phyloP scores from a whole-genome alignment of 345 rosid species.

The Bretschneidera sinensis region DNA sequence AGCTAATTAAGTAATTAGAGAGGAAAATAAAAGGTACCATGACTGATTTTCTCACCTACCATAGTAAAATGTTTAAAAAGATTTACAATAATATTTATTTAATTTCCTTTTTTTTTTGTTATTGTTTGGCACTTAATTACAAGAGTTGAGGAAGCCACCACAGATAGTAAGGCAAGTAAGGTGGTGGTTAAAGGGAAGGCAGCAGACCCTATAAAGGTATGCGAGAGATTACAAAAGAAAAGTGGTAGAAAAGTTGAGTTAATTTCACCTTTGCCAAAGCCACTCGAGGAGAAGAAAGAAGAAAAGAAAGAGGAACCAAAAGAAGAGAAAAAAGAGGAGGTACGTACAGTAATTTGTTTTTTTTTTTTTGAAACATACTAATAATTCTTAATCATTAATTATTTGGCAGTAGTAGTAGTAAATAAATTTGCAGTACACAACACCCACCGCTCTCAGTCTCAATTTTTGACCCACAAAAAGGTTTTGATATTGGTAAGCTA shows the following conservation, averaged over 20 bases:
- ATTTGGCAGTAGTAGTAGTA: no score
- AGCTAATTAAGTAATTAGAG: neutral
- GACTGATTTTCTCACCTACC: neutral
- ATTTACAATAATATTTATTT: neutral
- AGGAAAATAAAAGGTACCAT: neutral
- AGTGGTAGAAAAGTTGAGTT: slow-evolving; percentile 67
- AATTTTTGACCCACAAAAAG: no score
- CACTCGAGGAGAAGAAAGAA: slow-evolving; percentile 29
- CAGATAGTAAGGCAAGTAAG: slow-evolving; percentile 55
- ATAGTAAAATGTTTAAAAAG: neutral
- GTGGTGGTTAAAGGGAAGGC: slow-evolving; percentile 76
- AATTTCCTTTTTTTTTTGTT: neutral
- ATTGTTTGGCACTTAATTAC: neutral
- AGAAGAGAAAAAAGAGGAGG: slow-evolving; percentile 58
- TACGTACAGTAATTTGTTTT: no score
- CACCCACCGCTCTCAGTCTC: no score
- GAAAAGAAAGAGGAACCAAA: slow-evolving; percentile 25
- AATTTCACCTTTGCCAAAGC: slow-evolving; percentile 63
- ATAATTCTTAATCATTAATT: slow-evolving; percentile 13
- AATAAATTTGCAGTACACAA: no score
- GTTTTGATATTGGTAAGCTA: no score
- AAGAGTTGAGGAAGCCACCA: slow-evolving; percentile 60
- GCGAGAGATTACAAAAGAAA: slow-evolving; percentile 58
- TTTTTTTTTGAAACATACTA: no score
- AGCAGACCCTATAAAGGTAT: slow-evolving; percentile 56